A percentile compares a stretch with the other conserved stretches of the same genome.
phyloP scores from a whole-genome alignment of 495 filamentous ascomycete species.

The Neurospora discreta region DNA sequence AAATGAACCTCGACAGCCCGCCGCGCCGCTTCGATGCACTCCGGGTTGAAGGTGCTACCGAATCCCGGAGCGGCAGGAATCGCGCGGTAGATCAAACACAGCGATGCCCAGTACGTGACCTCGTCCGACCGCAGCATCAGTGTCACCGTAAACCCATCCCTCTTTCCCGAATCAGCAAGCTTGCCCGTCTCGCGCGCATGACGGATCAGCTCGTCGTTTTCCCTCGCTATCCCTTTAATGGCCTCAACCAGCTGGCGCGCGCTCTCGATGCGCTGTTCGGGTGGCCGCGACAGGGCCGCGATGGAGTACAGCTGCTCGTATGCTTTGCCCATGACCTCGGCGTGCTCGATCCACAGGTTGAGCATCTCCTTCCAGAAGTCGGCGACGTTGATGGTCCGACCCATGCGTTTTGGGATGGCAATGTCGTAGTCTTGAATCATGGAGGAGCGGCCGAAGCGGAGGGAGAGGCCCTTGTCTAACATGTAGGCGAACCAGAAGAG shows the following conservation, averaged over 20 bases:
- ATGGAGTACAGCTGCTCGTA: slow-evolving; percentile 54
- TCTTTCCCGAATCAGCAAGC: neutral
- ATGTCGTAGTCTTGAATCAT: slow-evolving; percentile 56
- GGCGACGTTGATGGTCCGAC: slow-evolving; percentile 15
- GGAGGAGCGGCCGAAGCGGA: slow-evolving; percentile 53
- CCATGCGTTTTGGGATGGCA: slow-evolving; percentile 32
- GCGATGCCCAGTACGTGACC: slow-evolving; percentile 40
- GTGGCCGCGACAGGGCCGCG: slow-evolving; percentile 39
- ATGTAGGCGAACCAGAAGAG: slow-evolving; percentile 58
- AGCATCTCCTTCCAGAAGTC: slow-evolving; percentile 26
- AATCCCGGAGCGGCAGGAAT: slow-evolving; percentile 37
- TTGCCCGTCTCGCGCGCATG: slow-evolving; percentile 5
- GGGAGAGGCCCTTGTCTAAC: slow-evolving; percentile 47
- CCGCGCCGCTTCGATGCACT: slow-evolving; percentile 51
- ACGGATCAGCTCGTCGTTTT: slow-evolving; percentile 5
- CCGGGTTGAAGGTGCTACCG: slow-evolving; percentile 40
- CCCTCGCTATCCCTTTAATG: slow-evolving; percentile 7
- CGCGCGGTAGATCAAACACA: slow-evolving; percentile 53
- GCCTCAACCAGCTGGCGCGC: slow-evolving; percentile 21
- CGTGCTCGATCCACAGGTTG: slow-evolving; percentile 41
- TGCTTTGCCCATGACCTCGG: slow-evolving; percentile 43
- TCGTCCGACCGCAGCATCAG: slow-evolving; percentile 45
- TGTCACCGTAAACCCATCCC: slow-evolving; percentile 22
- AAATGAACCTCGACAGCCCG: slow-evolving; percentile 43
- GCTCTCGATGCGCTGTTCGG: slow-evolving; percentile 31